These are phyloP conservation scores for Nicotiana undulata DNA, from an alignment of 257 asterid genomes.

Conservation along the genomic window DNA sequence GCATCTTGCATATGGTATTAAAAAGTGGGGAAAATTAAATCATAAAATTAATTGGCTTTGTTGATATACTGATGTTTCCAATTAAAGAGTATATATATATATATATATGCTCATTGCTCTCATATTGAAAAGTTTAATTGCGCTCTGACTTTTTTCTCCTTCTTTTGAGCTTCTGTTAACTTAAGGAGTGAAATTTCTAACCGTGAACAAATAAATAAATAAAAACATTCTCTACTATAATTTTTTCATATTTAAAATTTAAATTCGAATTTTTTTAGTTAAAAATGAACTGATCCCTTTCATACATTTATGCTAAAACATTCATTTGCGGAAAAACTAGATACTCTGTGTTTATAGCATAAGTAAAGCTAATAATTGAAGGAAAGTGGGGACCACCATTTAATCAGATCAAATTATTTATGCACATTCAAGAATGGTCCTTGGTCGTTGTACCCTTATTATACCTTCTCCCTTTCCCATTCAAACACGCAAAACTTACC, in stretches of 20 bases:
- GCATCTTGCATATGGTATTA: not conserved
- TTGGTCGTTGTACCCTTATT: conserved; percentile 3
- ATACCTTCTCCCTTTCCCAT: not conserved
- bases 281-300: no score
- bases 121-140: no score
- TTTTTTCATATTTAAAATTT: no score
- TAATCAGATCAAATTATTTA: not conserved
- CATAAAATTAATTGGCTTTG: not conserved
- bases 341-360: not conserved
- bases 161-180: no score
- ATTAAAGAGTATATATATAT: no score
- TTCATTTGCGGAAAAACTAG: not conserved
- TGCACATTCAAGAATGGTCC: conserved; percentile 2
- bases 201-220: no score
- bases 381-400: not conserved
- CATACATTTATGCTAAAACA: not conserved
- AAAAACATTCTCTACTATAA: no score
- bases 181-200: no score
- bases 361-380: not conserved
- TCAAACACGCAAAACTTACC: not conserved
- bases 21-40: not conserved
- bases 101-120: no score
- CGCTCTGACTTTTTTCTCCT: no score
- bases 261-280: no score
- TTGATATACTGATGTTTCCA: no score